Evolutionary conservation across 495 filamentous ascomycete species (phyloP).

Genomic region (Podospora tetraspora): DNA sequence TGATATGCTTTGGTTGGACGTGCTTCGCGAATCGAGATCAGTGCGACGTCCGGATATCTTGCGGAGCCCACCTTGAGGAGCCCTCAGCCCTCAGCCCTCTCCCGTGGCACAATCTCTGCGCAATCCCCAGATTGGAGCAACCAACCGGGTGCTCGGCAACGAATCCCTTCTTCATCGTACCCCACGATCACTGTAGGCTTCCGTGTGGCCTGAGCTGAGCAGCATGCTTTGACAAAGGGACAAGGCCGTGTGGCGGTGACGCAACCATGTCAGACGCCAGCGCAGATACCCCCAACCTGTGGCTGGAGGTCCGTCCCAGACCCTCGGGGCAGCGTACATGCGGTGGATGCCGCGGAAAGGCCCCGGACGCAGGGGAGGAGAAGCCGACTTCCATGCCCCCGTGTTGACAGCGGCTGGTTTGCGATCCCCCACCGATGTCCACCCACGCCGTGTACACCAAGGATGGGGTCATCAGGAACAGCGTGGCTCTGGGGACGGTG

Average conservation of each 20-base stretch:
- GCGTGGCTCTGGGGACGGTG: background rate
- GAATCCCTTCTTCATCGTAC: background rate
- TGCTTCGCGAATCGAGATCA: background rate
- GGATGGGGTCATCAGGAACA: background rate
- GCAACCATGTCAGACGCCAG: background rate
- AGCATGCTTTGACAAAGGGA: background rate
- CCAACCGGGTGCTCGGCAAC: background rate
- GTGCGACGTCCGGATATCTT: background rate
- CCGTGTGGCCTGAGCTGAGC: background rate
- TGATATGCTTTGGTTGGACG: background rate
- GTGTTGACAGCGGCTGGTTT: background rate
- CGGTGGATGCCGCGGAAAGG: background rate
- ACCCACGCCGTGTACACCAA: background rate
- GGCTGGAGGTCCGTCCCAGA: background rate
- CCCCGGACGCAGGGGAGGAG: background rate
- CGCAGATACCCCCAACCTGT: background rate
- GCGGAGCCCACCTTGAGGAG: background rate
- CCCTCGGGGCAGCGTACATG: background rate
- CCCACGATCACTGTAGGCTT: background rate
- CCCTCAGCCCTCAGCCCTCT: background rate
- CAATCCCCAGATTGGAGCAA: background rate
- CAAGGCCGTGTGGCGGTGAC: background rate
- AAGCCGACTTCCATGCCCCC: background rate
- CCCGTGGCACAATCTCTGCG: background rate
- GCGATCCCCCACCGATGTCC: background rate